phyloP scores from a whole-genome alignment of 202 grass and related monocot species.

The Setaria italica region DNA sequence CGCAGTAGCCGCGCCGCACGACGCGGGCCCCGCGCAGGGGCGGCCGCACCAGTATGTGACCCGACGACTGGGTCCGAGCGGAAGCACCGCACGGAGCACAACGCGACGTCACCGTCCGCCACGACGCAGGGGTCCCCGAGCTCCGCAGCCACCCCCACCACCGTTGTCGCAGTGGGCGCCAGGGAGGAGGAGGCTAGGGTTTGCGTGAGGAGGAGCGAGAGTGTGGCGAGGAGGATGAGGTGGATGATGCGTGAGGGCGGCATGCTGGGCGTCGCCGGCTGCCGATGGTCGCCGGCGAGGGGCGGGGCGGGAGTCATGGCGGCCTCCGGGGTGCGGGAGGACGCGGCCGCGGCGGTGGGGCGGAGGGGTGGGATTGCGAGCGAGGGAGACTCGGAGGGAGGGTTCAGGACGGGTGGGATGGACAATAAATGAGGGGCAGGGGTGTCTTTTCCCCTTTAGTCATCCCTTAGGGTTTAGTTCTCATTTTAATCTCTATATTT shows the following conservation, averaged over 20 bases:
- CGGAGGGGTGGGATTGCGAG: no score
- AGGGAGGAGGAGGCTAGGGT: slow-evolving; percentile 55
- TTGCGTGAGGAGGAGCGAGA: slow-evolving; percentile 50
- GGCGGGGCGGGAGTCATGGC: slow-evolving; percentile 27
- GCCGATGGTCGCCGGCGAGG: slow-evolving; percentile 49
- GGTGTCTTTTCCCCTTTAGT: no score
- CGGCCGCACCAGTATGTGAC: slow-evolving; percentile 90
- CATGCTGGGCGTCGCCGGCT: slow-evolving; percentile 49
- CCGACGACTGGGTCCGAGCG: slow-evolving; percentile 81
- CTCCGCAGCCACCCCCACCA: not conserved
- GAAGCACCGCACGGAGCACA: slow-evolving; percentile 78
- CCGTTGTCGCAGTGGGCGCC: slow-evolving; percentile 8
- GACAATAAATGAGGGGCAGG: no score
- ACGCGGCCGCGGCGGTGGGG: not conserved
- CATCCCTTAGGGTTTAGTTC: no score
- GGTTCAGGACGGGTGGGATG: no score
- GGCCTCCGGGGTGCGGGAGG: slow-evolving; percentile 9
- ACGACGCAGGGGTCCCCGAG: slow-evolving; percentile 58
- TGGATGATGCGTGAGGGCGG: slow-evolving; percentile 23
- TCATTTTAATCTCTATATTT: no score
- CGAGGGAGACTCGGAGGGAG: no score
- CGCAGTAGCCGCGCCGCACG: slow-evolving; percentile 71
- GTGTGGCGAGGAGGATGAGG: slow-evolving; percentile 38
- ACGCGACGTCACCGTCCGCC: slow-evolving; percentile 26
- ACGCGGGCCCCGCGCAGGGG: slow-evolving; percentile 66